Base-by-base conservation (phyloP, 257 asterid species). In the Capsicum chinense region DNA sequence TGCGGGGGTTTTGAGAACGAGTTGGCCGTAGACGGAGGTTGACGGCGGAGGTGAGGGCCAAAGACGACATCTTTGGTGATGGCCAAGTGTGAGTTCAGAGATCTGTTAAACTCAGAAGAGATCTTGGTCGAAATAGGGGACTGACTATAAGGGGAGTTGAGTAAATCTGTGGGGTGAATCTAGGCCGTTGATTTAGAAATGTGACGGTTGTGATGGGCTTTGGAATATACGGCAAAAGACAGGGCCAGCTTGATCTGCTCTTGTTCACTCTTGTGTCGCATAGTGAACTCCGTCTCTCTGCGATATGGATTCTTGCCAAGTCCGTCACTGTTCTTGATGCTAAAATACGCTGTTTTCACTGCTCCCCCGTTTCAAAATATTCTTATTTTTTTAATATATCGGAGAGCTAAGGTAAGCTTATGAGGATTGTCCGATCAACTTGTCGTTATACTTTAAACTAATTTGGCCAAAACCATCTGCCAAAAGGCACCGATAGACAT, bases 1-100 rank as follows among this genome's bases (percentile, higher is more conserved):
- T 21, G 42, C 81, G 88, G 74, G 80, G 26, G 70, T 85, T 79
- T 14, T 57, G 82, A 44, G 84, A n/a, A 70, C 87, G 54, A 66
- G 69, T 58, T 62, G 93, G 91, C 16, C 91, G 92, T 87, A 88
- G 81, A 33, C 91, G 94, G 86, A 91, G 91, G 91, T 88, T 91
- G 10, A 91, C 78, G 60, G 97, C 73, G 79, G 94, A 84, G 80
- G 91, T 83, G 59, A 93, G 88, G 42, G 92, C 89, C 10, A 91
- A 59, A 80, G 94, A 88, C 85, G 95, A 92, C 97, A 93, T 93
- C 82, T 26, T 70, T 62, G 12, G 44, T 59, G 67, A 17, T 62
- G 50, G 86, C 79, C 15, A 56, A 63, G 62, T 80, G 83, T 39
- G 54, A 6, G 50, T 13, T 50, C 26, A 50, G 66, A 56, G 83